Evolutionary conservation across 768 basidiomycete species (phyloP).

Genomic region (Multifurca ochricompacta): DNA sequence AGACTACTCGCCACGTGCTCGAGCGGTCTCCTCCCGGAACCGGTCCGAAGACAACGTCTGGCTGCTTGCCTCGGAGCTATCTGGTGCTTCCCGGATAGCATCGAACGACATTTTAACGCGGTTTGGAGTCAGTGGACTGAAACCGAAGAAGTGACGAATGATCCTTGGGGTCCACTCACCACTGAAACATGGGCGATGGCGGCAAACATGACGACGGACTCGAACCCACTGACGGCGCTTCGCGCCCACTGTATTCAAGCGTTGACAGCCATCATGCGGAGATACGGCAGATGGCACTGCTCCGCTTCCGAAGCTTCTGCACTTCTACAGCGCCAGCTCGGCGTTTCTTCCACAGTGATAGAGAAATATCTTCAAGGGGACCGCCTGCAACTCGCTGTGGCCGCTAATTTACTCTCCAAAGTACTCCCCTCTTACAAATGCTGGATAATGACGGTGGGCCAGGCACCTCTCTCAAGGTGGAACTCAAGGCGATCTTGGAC

Average conservation of each 20-base stretch:
- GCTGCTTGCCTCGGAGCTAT: neutral
- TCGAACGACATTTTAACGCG: constrained; percentile 2
- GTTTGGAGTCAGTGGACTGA: neutral
- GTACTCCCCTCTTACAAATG: neutral
- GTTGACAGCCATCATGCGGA: neutral
- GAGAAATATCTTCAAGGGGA: neutral
- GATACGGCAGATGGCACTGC: constrained; percentile 6
- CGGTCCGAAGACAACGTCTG: constrained; percentile 2
- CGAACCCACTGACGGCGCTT: neutral
- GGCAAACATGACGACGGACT: neutral
- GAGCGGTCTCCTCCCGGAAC: constrained; percentile 3
- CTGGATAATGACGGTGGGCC: neutral
- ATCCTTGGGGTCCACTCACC: constrained; percentile 9
- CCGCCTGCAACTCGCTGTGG: neutral
- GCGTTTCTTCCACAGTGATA: neutral
- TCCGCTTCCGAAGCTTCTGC: neutral
- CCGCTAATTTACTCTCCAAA: too few species aligned
- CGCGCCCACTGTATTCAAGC: constrained; percentile 11
- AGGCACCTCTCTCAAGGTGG: neutral
- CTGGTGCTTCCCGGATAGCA: constrained; percentile 4
- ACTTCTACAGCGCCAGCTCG: constrained; percentile 7
- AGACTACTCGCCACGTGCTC: constrained; percentile 2
- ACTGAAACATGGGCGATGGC: constrained; percentile 7
- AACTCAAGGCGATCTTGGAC: constrained; percentile 8
- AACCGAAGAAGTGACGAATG: neutral